Evolutionary conservation across 768 basidiomycete species (phyloP).

Genomic region (Naganishia kalamii): DNA sequence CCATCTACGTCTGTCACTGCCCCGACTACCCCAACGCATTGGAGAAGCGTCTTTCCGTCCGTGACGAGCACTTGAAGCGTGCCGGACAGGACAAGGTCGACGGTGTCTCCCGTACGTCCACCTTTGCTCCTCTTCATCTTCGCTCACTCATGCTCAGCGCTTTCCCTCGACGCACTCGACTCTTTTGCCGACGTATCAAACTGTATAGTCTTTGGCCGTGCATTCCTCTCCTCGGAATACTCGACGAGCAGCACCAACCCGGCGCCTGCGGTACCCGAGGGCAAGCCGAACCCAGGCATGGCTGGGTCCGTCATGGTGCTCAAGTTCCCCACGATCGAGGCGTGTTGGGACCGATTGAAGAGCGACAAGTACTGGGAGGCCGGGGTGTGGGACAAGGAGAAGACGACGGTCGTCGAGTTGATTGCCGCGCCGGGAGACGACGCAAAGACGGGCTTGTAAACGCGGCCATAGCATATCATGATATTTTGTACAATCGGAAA

Average conservation of each 20-base stretch:
- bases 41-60: constrained; percentile 32
- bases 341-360: constrained; percentile 32
- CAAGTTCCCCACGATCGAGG: constrained; percentile 32
- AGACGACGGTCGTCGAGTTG: constrained; percentile 37
- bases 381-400: constrained; percentile 43
- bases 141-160: not conserved
- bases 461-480: not conserved
- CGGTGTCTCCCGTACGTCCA: constrained; percentile 28
- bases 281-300: constrained; percentile 24
- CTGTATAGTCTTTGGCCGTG: constrained; percentile 33
- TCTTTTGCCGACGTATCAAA: not conserved
- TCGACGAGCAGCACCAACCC: constrained; percentile 17
- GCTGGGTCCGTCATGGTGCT: constrained; percentile 30
- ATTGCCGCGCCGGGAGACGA: constrained; percentile 18
- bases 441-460: not conserved
- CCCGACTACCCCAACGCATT: constrained; percentile 40
- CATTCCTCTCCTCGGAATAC: constrained; percentile 22
- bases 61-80: constrained; percentile 33
- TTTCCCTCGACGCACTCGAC: not conserved
- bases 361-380: constrained; percentile 40
- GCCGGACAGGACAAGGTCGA: constrained; percentile 29
- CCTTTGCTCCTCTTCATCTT: not conserved
- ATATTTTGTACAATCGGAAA: not conserved
- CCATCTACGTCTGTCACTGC: constrained; percentile 38
- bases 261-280: not conserved